Base-by-base conservation (phyloP, 1,284 basidiomycete genomes). In the Fomitopsis schrenkii region DNA sequence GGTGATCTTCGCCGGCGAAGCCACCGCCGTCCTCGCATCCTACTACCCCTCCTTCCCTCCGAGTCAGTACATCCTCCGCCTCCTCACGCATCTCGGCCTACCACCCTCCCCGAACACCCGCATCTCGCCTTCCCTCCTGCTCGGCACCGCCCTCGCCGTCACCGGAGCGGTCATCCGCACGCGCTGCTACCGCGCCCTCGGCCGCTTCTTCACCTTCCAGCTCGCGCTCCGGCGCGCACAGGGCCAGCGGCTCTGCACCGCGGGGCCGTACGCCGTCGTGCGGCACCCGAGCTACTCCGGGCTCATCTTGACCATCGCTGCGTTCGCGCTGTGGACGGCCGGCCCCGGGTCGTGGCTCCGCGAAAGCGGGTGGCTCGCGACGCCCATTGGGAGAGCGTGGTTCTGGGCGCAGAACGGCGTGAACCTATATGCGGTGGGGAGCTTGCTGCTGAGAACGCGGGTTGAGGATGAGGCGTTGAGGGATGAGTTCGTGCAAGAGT, bases 1-100 rank as follows among this genome's bases (percentile, higher is more conserved):
- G 50, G 35, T 40, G 45, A 46, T n/a, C 15, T 15, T 15, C 57
- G 57, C 30, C 56, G 59, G 30, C 62, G 57, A 38, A 59, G 46
- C 52, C 40, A 57, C 22, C 67, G 79, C 87, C 55, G 82, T 89
- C 59, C 79, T 89, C 62, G 75, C 85, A 14, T 89, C 86, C 71
- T 77, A 77, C 61, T 82, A 85, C 64, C 79, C 82, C 4, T 75
- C 80, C 56, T 83, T 86, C 61, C 72, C 68, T 67, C 26, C 64
- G 71, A 15, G 79, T 74, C 40, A 22, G 26, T 15, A 26, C 17
- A 56, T 42, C 17, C 58, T 66, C 22, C 14, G 30, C 53, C 17
- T 44, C 35, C 41, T 30, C 54, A 14, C 9, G 19, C 54, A 41
- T 14, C 12, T n/a, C 30, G 17, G 40, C 15, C 46, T 17, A 17